These are phyloP conservation scores for Tulasnella sp. DNA, from an alignment of 768 basidiomycete species.

Conservation along the genomic window DNA sequence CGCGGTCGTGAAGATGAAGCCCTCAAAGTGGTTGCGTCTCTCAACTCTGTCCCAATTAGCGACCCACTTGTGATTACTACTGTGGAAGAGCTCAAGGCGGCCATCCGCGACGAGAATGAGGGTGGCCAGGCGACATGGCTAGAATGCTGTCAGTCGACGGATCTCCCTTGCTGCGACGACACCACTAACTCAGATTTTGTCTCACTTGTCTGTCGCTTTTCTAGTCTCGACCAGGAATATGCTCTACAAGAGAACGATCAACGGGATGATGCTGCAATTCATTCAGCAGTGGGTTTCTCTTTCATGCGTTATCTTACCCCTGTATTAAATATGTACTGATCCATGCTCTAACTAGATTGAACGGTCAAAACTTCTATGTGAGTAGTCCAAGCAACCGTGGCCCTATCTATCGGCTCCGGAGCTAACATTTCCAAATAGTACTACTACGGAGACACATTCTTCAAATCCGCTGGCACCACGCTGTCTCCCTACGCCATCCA, in stretches of 20 bases:
- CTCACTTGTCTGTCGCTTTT: too few relatives aligned
- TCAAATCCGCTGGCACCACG: constrained; percentile 59
- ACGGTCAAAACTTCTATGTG: constrained; percentile 67
- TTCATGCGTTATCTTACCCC: background rate
- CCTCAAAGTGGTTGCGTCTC: constrained; percentile 46
- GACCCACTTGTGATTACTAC: constrained; percentile 49
- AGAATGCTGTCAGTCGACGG: constrained; percentile 42
- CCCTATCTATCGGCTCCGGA: background rate
- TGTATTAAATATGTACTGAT: background rate
- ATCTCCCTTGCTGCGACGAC: too few relatives aligned
- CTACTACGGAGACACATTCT: constrained; percentile 74
- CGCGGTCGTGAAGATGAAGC: constrained; percentile 44
- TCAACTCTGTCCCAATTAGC: constrained; percentile 53
- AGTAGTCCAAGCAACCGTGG: constrained; percentile 33
- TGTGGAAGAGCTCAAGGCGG: constrained; percentile 54
- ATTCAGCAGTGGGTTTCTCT: constrained; percentile 47
- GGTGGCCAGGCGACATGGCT: constrained; percentile 71
- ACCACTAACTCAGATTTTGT: too few relatives aligned
- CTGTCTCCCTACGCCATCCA: constrained; percentile 66
- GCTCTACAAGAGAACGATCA: constrained; percentile 62
- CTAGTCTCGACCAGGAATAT: constrained; percentile 50
- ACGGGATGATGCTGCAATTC: constrained; percentile 78
- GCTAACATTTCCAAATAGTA: too few relatives aligned
- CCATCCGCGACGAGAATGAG: constrained; percentile 62
- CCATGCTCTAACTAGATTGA: constrained; percentile 22